Percentiles rank a stretch among this genome's conserved stretches.
These are phyloP conservation scores for Otatea glauca DNA, from an alignment of 176 grass and related monocot genomes.

Conservation along the genomic window DNA sequence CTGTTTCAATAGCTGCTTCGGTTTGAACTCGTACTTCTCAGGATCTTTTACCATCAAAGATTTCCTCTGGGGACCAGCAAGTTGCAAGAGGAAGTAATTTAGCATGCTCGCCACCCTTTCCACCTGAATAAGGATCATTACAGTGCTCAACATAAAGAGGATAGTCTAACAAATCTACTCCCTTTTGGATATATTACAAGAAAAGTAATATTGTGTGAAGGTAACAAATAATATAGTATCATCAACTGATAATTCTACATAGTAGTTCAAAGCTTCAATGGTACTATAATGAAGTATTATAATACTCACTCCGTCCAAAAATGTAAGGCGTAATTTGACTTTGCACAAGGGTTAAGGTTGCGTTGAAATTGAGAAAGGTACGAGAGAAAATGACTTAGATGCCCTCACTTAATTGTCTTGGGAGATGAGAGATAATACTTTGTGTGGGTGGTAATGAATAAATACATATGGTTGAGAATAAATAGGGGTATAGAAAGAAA, in stretches of 20 bases:
- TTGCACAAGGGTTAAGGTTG: too few relatives aligned
- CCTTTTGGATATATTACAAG: conserved; percentile 12
- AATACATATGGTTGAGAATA: too few relatives aligned
- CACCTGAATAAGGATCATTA: conserved; percentile 59
- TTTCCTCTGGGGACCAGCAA: conserved; percentile 94
- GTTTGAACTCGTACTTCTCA: conserved; percentile 97
- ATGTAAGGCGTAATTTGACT: too few relatives aligned
- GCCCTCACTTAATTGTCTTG: too few relatives aligned
- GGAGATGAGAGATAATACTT: too few relatives aligned
- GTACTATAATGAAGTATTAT: background rate
- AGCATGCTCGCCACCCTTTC: conserved; percentile 98
- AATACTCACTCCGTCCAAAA: too few relatives aligned
- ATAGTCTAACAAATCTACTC: background rate
- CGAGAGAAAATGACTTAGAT: too few relatives aligned
- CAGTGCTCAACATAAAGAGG: background rate
- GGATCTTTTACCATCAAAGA: conserved; percentile 99
- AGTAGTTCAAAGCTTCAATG: background rate
- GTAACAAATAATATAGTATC: conserved; percentile 5
- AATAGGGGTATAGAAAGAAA: too few relatives aligned
- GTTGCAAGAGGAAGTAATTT: conserved; percentile 99
- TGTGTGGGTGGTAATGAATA: too few relatives aligned
- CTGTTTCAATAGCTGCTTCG: conserved; percentile 93
- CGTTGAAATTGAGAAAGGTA: too few relatives aligned
- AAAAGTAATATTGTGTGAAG: background rate
- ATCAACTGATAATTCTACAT: background rate